phyloP scores from a whole-genome alignment of 768 basidiomycete species.

The Kwoniella sp. region DNA sequence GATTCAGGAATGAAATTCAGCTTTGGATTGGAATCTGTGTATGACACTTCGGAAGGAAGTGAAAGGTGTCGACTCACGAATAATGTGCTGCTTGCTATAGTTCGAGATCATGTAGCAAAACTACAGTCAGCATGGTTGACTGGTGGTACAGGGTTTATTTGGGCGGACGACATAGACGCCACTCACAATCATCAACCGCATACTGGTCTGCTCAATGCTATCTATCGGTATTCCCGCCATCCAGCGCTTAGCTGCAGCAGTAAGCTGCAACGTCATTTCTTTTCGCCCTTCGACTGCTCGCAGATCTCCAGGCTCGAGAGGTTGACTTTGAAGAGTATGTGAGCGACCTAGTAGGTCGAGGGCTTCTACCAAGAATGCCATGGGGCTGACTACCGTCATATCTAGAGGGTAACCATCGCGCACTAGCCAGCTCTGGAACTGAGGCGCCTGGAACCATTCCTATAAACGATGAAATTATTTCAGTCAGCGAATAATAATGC shows the following conservation, averaged over 20 bases:
- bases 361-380: conserved; percentile 50
- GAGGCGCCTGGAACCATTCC: conserved; percentile 47
- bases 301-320: conserved; percentile 45
- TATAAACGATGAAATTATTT: too few relatives aligned
- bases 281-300: conserved; percentile 42
- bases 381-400: conserved; percentile 36
- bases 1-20: background rate
- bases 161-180: too few relatives aligned
- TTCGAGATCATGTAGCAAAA: background rate
- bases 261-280: conserved; percentile 41
- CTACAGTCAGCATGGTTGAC: background rate
- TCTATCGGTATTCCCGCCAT: conserved; percentile 34
- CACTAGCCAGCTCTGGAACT: conserved; percentile 43
- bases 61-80: conserved; percentile 48
- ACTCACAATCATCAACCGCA: conserved; percentile 49
- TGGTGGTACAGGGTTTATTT: too few relatives aligned
- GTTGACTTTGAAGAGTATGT: conserved; percentile 45
- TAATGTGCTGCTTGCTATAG: conserved; percentile 50
- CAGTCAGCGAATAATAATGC: background rate
- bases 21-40: too few relatives aligned
- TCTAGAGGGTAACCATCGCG: conserved; percentile 22
- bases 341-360: conserved; percentile 50
- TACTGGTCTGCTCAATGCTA: conserved; percentile 22
- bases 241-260: conserved; percentile 45
- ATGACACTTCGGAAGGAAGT: too few relatives aligned